Base-by-base conservation (phyloP, 805 yeast species). In the Torulaspora delbrueckii region DNA sequence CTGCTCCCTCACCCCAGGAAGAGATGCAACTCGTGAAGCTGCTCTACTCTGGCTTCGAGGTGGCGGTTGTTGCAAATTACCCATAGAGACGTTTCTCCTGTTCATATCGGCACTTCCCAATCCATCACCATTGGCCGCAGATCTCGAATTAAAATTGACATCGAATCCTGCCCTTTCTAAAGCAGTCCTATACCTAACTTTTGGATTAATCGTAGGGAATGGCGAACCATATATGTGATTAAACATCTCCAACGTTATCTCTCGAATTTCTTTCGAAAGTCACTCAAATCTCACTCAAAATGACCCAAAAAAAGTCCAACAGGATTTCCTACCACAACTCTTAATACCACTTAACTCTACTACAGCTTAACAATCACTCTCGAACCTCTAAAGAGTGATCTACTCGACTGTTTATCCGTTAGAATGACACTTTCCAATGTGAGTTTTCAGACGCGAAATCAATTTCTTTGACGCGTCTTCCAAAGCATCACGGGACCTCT, bases 131-230 rank as follows among this genome's bases (percentile, higher is more conserved):
- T 13, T 28, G 8, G n/a, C 24, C 23, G 32, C 31, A 18, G 22
- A 6, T n/a, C 34, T 22, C 27, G 34, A 24, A 4, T 35, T 23
- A 14, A 36, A 46, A 35, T 49, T 48, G 8, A 76, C 77, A 19
- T 85, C 93, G 56, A 86, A 86, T 0, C 95, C 95, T 0, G 93
- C 93, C 53, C 93, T 67, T 60, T 86, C 93, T 63, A 84, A 79
- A 2, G 84, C 93, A 1, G 89, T 82, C 54, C 74, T 73, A 55
- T 81, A 82, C 24, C 79, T 67, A 39, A 75, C 79, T 30, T 76
- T 76, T 0, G 84, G 78, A 44, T 79, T 80, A 49, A 86, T 65
- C 0, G 87, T 84, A 2, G 95, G 95, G 54, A 85, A 86, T 1
- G 74, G 70, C n/a, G 71, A 65, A 42, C 68, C 70, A 23, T 67